These are phyloP conservation scores for Pluteus cervinus DNA, from an alignment of 768 basidiomycete species.

Conservation along the genomic window DNA sequence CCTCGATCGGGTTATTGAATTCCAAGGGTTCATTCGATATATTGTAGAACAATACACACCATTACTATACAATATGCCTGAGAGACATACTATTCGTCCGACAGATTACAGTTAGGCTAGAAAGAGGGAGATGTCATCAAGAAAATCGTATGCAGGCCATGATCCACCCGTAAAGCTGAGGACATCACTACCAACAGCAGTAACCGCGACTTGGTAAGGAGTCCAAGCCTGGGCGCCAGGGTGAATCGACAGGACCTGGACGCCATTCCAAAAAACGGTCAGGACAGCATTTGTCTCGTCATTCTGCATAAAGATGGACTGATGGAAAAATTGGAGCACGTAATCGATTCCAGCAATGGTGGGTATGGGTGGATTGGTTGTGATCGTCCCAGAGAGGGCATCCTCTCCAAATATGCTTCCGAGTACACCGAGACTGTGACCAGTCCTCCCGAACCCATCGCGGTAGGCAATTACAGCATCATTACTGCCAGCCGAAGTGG, in stretches of 20 bases:
- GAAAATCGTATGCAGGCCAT: constrained; percentile 43
- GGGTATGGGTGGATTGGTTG: constrained; percentile 20
- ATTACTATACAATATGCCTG: too few species aligned
- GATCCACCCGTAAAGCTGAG: constrained; percentile 36
- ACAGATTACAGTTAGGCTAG: too few species aligned
- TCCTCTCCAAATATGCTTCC: constrained; percentile 36
- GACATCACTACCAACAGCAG: constrained; percentile 28
- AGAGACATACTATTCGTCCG: too few species aligned
- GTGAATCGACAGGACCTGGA: constrained; percentile 22
- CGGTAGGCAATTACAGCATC: constrained; percentile 42
- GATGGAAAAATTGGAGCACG: constrained; percentile 35
- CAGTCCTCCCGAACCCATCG: constrained; percentile 31
- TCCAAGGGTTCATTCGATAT: too few species aligned
- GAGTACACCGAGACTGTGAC: constrained; percentile 31
- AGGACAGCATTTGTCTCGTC: constrained; percentile 29
- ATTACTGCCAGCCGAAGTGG: constrained; percentile 28
- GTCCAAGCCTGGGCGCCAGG: constrained; percentile 34
- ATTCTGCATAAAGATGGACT: constrained; percentile 31
- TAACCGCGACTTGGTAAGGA: constrained; percentile 28
- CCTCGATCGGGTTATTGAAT: too few species aligned
- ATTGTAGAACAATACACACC: too few species aligned
- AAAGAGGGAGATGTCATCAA: constrained; percentile 32
- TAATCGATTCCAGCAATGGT: constrained; percentile 33
- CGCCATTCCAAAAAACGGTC: constrained; percentile 38
- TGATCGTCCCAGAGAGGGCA: constrained; percentile 30